Base-by-base conservation (phyloP, 768 basidiomycete species). In the Xerocomellus amylosporus region DNA sequence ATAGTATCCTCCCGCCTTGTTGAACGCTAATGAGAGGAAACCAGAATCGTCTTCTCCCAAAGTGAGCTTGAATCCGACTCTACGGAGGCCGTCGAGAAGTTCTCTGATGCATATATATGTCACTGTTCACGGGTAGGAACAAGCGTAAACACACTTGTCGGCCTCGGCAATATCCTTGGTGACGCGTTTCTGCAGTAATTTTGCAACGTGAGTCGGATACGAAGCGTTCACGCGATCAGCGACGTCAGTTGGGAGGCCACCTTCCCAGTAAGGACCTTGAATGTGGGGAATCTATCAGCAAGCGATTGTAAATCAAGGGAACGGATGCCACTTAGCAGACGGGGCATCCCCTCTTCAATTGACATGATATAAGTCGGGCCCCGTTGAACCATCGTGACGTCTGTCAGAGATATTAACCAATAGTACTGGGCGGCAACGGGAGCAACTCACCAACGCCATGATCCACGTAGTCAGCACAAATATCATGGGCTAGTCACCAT, bases 1-100 rank as follows among this genome's bases (percentile, higher is more conserved):
- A 68, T 89, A 89, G 67, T 85, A 88, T 7, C 88, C 85, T 24
- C 85, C 86, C 0, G 71, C 80, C 40, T 74, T 75, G 8, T 64
- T 66, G 65, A 75, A 80, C 14, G 77, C 78, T 19, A 81, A 67
- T 40, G 79, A 68, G 10, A 78, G 53, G 55, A 82, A 75, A 0
- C 87, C 86, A 1, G 78, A 71, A 19, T 73, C 79, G 7, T 82
- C 77, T 33, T 73, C 73, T 8, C 86, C 86, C 8, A 66, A 60
- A 42, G 77, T 80, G 13, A 75, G 61, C 53, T 76, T 77, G 73
- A 88, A 90, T 5, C 88, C 87, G 3, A 73, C 73, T 54, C 74
- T 75, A 36, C 75, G 69, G 15, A 90, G 74, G 8, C 77, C 84
- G 4, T 85, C 80, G 1, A 87, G 75, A 17, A 83, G 53, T 19